Evolutionary conservation across 108 stramenopile species (phyloP).

Genomic region (Stephanodiscus minutulus): DNA sequence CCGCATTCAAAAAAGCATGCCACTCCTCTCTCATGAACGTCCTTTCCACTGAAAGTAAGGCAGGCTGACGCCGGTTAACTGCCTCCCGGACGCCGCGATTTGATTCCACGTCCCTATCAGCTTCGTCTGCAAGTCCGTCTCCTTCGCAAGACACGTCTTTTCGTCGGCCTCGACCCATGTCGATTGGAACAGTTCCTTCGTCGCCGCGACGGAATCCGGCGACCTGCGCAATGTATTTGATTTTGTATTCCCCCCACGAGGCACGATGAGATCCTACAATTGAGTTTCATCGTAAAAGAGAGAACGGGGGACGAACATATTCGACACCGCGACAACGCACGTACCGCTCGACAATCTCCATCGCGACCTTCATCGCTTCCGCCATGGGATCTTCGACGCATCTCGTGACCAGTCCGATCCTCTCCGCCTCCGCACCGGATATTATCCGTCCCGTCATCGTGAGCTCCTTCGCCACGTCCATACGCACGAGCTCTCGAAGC

Average conservation of each 20-base stretch:
- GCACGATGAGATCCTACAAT: background rate
- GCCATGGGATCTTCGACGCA: constrained; percentile 76
- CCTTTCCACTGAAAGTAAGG: constrained; percentile 74
- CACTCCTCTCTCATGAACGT: background rate
- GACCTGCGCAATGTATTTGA: constrained; percentile 38
- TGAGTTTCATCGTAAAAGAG: background rate
- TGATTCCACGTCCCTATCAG: constrained; percentile 84
- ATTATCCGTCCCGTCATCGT: constrained; percentile 87
- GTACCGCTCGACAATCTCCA: constrained; percentile 59
- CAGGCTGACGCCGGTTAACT: constrained; percentile 75
- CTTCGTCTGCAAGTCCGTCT: constrained; percentile 74
- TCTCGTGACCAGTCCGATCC: constrained; percentile 76
- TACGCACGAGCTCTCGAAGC: constrained; percentile 72
- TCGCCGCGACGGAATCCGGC: constrained; percentile 81
- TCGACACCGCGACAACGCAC: background rate
- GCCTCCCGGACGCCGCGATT: constrained; percentile 72
- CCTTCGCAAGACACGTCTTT: constrained; percentile 58
- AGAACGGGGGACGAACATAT: background rate
- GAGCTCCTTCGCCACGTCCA: constrained; percentile 87
- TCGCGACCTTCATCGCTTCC: constrained; percentile 72
- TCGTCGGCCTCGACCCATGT: constrained; percentile 73
- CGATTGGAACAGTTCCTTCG: constrained; percentile 80
- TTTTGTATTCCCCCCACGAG: background rate
- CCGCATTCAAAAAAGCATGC: background rate
- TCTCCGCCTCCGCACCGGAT: constrained; percentile 65